phyloP scores from a whole-genome alignment of 2,329 filamentous ascomycete species.

The Nemania abortiva region DNA sequence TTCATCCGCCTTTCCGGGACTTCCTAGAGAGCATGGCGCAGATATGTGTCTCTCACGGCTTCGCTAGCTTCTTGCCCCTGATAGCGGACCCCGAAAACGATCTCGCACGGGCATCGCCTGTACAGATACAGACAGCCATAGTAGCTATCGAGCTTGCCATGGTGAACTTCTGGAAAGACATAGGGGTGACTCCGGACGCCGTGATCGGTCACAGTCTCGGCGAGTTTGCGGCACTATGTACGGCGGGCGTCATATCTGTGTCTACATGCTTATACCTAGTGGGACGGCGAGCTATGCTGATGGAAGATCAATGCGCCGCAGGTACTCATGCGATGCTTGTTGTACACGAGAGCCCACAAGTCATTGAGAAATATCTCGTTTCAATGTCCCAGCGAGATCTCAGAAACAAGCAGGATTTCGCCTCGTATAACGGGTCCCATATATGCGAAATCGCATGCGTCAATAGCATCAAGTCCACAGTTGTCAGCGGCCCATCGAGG shows the following conservation, averaged over 20 bases:
- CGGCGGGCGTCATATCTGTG: conserved; percentile 28
- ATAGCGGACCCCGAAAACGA: conserved; percentile 12
- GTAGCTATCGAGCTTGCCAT: conserved; percentile 28
- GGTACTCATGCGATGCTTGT: conserved; percentile 32
- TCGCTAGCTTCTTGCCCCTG: conserved; percentile 21
- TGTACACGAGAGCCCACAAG: conserved; percentile 10
- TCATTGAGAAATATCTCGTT: conserved; percentile 3
- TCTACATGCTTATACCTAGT: conserved; percentile 24
- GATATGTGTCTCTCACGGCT: conserved; percentile 23
- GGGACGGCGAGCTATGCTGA: conserved; percentile 14
- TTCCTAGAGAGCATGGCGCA: conserved; percentile 7
- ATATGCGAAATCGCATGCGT: conserved; percentile 30
- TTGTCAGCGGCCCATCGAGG: conserved; percentile 21
- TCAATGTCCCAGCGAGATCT: neutral
- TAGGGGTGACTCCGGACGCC: conserved; percentile 18
- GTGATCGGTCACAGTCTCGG: conserved; percentile 36
- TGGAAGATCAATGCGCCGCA: conserved; percentile 11
- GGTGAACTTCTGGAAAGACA: conserved; percentile 13
- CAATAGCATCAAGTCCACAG: conserved; percentile 29
- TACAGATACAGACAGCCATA: conserved; percentile 24
- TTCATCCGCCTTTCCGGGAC: conserved; percentile 45
- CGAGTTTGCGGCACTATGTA: conserved; percentile 35
- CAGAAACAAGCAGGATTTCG: neutral
- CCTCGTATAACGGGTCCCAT: neutral
- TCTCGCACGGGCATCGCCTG: neutral